These are phyloP conservation scores for Diaporthe eres DNA, from an alignment of 2,329 filamentous ascomycete species.

Conservation along the genomic window DNA sequence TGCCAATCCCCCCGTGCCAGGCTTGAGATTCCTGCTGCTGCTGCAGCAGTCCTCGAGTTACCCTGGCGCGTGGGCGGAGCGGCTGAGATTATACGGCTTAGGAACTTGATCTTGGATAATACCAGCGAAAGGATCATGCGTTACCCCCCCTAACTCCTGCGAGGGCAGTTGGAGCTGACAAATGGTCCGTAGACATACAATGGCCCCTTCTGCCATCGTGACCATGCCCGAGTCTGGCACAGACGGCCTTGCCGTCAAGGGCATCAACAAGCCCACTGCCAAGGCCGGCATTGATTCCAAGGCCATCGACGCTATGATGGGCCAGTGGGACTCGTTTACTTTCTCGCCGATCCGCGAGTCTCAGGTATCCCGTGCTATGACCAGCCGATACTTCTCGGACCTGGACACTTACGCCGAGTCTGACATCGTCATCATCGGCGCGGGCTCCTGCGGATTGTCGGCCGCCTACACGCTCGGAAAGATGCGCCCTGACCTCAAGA, in stretches of 20 bases:
- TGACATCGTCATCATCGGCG: conserved; percentile 93
- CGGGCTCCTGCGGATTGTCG: conserved; percentile 88
- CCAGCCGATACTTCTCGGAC: conserved; percentile 91
- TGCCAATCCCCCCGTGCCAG: conserved; percentile 46
- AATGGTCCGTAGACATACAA: conserved; percentile 59
- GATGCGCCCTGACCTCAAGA: conserved; percentile 89
- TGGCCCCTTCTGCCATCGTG: conserved; percentile 82
- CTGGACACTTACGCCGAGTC: conserved; percentile 91
- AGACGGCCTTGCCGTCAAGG: conserved; percentile 30
- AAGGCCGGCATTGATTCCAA: conserved; percentile 58
- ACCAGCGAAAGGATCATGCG: conserved; percentile 96
- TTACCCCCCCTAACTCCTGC: conserved; percentile 58
- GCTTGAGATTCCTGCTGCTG: not conserved
- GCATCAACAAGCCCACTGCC: conserved; percentile 58
- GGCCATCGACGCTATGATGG: conserved; percentile 75
- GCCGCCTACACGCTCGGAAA: conserved; percentile 88
- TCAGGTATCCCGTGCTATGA: conserved; percentile 95
- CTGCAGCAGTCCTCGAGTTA: not conserved
- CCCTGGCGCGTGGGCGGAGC: conserved; percentile 37
- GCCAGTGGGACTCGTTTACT: conserved; percentile 85
- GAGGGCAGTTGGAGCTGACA: conserved; percentile 56
- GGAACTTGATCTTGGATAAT: conserved; percentile 52
- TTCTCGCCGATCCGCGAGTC: conserved; percentile 92
- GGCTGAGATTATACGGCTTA: conserved; percentile 57
- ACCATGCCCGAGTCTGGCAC: conserved; percentile 64